phyloP scores from a whole-genome alignment of 345 rosid genomes.

The Pelargonium nanum region DNA sequence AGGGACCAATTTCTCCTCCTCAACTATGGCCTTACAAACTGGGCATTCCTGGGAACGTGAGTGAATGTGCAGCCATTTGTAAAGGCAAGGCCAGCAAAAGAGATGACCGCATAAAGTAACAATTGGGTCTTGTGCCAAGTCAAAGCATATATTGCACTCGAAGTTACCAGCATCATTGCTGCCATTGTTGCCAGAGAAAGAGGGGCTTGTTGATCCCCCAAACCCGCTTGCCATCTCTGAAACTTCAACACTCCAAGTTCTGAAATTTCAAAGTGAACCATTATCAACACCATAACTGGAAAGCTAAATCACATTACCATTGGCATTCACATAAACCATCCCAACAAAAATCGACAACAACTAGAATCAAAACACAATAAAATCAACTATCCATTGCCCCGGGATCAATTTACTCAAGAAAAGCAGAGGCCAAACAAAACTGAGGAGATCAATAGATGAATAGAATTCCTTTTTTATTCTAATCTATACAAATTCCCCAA shows the following conservation, averaged over 20 bases:
- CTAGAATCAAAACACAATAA: neutral
- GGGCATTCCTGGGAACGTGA: constrained; percentile 76
- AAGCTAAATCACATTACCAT: neutral
- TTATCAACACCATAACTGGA: constrained; percentile 9
- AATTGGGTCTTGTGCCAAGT: constrained; percentile 96
- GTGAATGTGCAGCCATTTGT: constrained; percentile 91
- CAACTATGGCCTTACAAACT: constrained; percentile 77
- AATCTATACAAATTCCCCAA: neutral
- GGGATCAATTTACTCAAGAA: neutral
- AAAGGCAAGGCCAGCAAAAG: constrained; percentile 98
- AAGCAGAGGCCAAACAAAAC: too few relatives aligned
- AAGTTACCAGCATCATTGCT: constrained; percentile 63
- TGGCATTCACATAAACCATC: too few relatives aligned
- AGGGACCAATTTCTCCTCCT: constrained; percentile 90
- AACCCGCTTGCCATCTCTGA: constrained; percentile 45
- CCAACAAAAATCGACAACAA: neutral
- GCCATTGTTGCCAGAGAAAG: constrained; percentile 45
- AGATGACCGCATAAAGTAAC: constrained; percentile 97
- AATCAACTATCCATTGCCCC: neutral
- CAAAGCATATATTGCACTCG: constrained; percentile 98
- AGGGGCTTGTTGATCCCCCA: constrained; percentile 61
- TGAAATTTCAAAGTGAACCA: constrained; percentile 6
- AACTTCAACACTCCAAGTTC: constrained; percentile 20
- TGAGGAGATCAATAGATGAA: too few relatives aligned
- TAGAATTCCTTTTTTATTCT: too few relatives aligned